A percentile compares a stretch with the other conserved stretches of the same genome.
Evolutionary conservation across 2,329 filamentous ascomycete genomes (phyloP).

Genomic region (Westerdykella sp.): DNA sequence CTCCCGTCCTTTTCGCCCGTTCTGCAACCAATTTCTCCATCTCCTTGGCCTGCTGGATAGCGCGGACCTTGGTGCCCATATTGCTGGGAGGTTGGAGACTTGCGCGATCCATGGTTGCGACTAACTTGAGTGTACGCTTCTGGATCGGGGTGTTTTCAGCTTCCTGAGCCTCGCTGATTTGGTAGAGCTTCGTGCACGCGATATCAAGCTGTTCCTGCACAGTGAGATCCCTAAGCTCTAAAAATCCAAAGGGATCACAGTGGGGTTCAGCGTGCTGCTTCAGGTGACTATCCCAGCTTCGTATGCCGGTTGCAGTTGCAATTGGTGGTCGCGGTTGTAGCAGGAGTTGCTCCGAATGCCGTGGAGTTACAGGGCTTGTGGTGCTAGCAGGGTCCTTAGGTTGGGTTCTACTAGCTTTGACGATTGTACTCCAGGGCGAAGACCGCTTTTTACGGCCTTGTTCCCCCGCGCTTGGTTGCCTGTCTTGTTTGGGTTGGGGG

Average conservation of each 20-base stretch:
- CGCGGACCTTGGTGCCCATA: conserved; percentile 50
- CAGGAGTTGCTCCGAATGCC: too few relatives aligned
- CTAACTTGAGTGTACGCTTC: background rate
- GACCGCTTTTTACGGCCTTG: too few relatives aligned
- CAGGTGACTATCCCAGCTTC: background rate
- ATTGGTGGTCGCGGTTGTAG: too few relatives aligned
- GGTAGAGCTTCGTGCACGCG: background rate
- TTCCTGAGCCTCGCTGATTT: background rate
- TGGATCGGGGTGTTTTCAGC: background rate
- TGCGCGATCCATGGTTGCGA: conserved; percentile 24
- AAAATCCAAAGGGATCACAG: background rate
- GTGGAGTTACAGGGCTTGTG: too few relatives aligned
- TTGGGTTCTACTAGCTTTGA: too few relatives aligned
- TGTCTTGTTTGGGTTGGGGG: too few relatives aligned
- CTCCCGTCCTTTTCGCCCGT: conserved; percentile 53
- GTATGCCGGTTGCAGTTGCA: background rate
- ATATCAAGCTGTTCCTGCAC: background rate
- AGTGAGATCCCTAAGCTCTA: background rate
- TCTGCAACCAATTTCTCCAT: conserved; percentile 62
- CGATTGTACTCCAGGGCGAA: too few relatives aligned
- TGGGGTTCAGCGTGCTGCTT: background rate
- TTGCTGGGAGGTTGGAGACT: conserved; percentile 24
- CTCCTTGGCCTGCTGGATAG: conserved; percentile 62
- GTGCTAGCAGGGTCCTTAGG: too few relatives aligned
- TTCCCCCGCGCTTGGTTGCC: too few relatives aligned